Evolutionary conservation across 805 yeast species (phyloP).

Genomic region (Cyberlindnera euphorbiae): DNA sequence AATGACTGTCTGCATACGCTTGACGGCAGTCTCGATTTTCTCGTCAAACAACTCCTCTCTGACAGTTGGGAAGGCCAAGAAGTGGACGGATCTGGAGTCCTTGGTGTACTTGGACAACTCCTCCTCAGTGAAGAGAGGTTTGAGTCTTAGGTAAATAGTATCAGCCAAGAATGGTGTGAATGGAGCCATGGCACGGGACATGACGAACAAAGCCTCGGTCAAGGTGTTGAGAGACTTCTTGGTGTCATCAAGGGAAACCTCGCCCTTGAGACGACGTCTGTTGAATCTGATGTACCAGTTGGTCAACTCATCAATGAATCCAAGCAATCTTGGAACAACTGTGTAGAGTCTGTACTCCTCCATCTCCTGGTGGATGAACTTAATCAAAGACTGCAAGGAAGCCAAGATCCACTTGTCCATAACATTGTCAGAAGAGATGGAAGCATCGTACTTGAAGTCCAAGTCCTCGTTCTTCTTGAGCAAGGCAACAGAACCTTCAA

Average conservation of each 20-base stretch:
- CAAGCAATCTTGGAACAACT: conserved; percentile 88
- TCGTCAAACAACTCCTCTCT: conserved; percentile 78
- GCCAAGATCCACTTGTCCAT: conserved; percentile 98
- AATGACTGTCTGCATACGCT: conserved; percentile 95
- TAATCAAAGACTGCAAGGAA: conserved; percentile 87
- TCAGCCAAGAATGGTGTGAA: conserved; percentile 97
- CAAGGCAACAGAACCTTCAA: conserved; percentile 88
- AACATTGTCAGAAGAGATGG: conserved; percentile 68
- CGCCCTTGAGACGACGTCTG: conserved; percentile 97
- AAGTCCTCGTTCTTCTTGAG: conserved; percentile 68
- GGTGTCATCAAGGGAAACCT: conserved; percentile 80
- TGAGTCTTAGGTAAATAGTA: conserved; percentile 75
- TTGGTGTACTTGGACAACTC: conserved; percentile 45
- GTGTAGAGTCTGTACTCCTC: conserved; percentile 83
- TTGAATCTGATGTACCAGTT: conserved; percentile 99
- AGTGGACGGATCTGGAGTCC: conserved; percentile 86
- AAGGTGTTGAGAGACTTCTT: conserved; percentile 83
- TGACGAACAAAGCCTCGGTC: conserved; percentile 82
- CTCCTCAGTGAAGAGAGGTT: conserved; percentile 53
- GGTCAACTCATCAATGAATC: conserved; percentile 89
- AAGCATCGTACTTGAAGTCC: conserved; percentile 69
- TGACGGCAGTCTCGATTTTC: conserved; percentile 79
- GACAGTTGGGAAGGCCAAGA: conserved; percentile 83
- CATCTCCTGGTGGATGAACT: conserved; percentile 89
- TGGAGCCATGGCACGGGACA: conserved; percentile 97